Evolutionary conservation across 2,329 filamentous ascomycete species (phyloP).

Genomic region (Tolypocladium album): DNA sequence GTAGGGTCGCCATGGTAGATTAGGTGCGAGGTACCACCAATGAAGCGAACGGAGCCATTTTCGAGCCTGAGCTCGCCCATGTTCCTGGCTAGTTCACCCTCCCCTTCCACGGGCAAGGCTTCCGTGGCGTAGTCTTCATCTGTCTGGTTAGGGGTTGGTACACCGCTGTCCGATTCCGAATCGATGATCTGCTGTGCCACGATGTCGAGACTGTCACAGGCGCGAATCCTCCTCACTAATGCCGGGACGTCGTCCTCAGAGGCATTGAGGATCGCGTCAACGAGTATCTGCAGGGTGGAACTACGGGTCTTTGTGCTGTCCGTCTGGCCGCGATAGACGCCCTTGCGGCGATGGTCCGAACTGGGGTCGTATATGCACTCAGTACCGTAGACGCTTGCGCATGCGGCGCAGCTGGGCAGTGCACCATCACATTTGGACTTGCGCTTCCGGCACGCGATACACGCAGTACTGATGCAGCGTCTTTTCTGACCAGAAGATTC

Average conservation of each 20-base stretch:
- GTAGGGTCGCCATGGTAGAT: conserved; percentile 59
- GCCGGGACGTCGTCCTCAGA: conserved; percentile 75
- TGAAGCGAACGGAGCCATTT: conserved; percentile 80
- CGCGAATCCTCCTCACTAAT: conserved; percentile 78
- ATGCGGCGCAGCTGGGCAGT: conserved; percentile 86
- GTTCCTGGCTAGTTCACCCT: conserved; percentile 78
- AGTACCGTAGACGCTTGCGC: conserved; percentile 83
- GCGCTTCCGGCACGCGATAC: conserved; percentile 66
- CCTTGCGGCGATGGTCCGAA: conserved; percentile 91
- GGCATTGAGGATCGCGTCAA: conserved; percentile 87
- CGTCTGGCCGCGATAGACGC: conserved; percentile 89
- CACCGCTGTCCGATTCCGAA: conserved; percentile 18
- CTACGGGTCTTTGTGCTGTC: conserved; percentile 80
- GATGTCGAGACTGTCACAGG: conserved; percentile 59
- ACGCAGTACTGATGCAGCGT: conserved; percentile 75
- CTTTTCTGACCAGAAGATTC: conserved; percentile 50
- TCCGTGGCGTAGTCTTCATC: conserved; percentile 29
- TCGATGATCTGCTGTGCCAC: conserved; percentile 44
- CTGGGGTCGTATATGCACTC: conserved; percentile 93
- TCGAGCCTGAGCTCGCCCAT: conserved; percentile 87
- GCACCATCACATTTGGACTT: conserved; percentile 92
- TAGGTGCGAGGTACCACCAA: conserved; percentile 88
- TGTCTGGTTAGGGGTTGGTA: conserved; percentile 21
- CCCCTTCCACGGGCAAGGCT: conserved; percentile 37
- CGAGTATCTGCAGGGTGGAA: conserved; percentile 81